Base-by-base conservation (phyloP, 1,284 basidiomycete genomes). In the Pseudozyma tsukubaensis region DNA sequence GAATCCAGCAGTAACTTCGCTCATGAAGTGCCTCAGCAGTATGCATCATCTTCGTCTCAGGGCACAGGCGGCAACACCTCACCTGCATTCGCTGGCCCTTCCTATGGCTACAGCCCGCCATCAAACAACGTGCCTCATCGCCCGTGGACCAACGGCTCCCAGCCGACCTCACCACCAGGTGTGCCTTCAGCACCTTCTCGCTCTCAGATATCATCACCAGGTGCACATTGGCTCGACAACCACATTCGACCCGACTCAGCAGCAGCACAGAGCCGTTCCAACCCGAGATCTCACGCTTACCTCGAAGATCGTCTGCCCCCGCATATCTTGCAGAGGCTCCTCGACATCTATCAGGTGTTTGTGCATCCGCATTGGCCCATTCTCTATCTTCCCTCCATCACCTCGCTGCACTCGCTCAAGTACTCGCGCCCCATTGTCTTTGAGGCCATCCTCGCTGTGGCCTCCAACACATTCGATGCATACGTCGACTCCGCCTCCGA, bases 301-400 rank as follows among this genome's bases (percentile, higher is more conserved):
- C 40, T 66, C 34, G 67, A 75, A 40, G 67, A 71, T n/a, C 58
- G 49, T 18, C 19, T 77, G 49, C 71, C 69, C 7, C 53, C 56
- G 4, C 55, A 67, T 39, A 62, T 65, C 44, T 12, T 73, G 32
- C 60, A 64, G 18, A 48, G 68, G 4, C 68, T 76, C 4, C 55
- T 78, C 19, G 61, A 69, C 48, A 71, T 75, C 48, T 78, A 75
- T 51, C 60, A 59, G 24, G 64, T 66, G 21, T 78, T 76, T 47
- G 59, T 76, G 10, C 76, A 78, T 53, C 72, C 76, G 19, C 76
- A 75, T 34, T 78, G 76, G 76, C 76, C 76, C 36, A 69, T 78
- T 62, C 53, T 78, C 61, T 78, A 78, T 29, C 59, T 74, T 8
- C 76, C 76, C 3, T 66, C 73, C n/a, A 36, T 78, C 53, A 54